Conservation (phyloP, 345 rosid genomes). For the Gossypium stocksii region DNA sequence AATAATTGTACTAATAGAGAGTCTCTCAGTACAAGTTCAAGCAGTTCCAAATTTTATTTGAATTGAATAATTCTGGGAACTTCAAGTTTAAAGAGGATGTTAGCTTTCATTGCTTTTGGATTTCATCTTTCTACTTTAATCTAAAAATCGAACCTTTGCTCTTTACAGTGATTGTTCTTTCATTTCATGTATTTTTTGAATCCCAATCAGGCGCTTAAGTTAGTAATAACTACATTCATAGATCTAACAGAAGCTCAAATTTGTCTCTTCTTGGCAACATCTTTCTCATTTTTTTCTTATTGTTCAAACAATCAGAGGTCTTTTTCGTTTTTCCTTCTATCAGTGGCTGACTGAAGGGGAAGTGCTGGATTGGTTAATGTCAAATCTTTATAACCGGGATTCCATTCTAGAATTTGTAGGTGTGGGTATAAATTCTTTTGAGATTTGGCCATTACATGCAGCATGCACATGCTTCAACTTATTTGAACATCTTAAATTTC, state of each 20-base stretch:
- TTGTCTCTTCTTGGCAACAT: not conserved
- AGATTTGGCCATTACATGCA: not conserved
- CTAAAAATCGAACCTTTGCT: constrained; percentile 3
- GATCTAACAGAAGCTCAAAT: constrained; percentile 6
- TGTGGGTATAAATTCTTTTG: constrained; percentile 4
- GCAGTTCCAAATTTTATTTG: not conserved
- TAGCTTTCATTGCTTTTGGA: not conserved
- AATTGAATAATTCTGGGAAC: not conserved
- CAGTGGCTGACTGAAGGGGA: too few relatives aligned
- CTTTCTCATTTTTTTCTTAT: not conserved
- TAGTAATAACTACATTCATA: not conserved
- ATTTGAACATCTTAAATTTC: not conserved
- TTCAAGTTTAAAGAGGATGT: not conserved
- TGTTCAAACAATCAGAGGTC: not conserved
- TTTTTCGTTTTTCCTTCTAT: not conserved
- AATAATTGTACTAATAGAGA: not conserved
- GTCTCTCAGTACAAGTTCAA: not conserved
- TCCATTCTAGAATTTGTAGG: not conserved
- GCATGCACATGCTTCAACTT: constrained; percentile 1
- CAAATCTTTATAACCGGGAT: not conserved
- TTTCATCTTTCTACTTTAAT: not conserved
- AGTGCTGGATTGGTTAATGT: too few relatives aligned
- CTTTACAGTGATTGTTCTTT: not conserved
- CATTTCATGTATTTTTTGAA: not conserved
- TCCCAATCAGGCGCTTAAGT: not conserved